Evolutionary conservation across 345 rosid species (phyloP).

Genomic region (Sonneratia alba): DNA sequence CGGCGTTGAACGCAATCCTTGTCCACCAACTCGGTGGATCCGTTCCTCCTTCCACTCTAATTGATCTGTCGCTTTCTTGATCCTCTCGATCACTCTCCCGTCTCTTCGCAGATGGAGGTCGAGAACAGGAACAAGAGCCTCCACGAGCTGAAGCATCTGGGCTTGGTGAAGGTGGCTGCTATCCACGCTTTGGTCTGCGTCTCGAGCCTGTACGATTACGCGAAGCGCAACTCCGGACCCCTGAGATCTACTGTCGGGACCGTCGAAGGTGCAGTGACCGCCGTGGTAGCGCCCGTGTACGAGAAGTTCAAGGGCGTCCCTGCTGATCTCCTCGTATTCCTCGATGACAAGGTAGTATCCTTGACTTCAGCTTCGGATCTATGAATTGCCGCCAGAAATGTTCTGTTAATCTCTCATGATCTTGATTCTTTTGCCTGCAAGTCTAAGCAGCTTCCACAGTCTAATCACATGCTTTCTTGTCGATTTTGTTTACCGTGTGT

Average conservation of each 20-base stretch:
- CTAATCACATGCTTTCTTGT: not conserved
- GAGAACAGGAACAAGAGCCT: conserved; percentile 20
- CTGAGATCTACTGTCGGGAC: conserved; percentile 55
- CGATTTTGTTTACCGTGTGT: not conserved
- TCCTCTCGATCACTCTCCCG: not conserved
- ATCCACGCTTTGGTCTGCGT: conserved; percentile 38
- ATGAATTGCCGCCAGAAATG: not conserved
- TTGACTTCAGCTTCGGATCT: not conserved
- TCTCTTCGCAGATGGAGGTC: conserved; percentile 29
- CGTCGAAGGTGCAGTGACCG: conserved; percentile 56
- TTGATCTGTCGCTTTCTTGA: not conserved
- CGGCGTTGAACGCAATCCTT: too few species aligned
- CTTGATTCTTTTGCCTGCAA: not conserved
- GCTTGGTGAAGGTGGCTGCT: conserved; percentile 53
- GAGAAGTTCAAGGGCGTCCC: conserved; percentile 56
- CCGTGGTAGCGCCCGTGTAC: conserved; percentile 61
- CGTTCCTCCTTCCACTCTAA: not conserved
- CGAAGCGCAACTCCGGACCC: conserved; percentile 72
- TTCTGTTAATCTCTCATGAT: not conserved
- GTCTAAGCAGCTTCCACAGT: not conserved
- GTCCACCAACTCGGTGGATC: too few species aligned
- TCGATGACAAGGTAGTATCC: conserved; percentile 58
- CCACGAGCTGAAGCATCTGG: conserved; percentile 54
- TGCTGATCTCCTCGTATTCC: conserved; percentile 50
- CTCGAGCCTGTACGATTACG: conserved; percentile 53